phyloP scores from a whole-genome alignment of 805 yeast species.

The Starmerella apicola region DNA sequence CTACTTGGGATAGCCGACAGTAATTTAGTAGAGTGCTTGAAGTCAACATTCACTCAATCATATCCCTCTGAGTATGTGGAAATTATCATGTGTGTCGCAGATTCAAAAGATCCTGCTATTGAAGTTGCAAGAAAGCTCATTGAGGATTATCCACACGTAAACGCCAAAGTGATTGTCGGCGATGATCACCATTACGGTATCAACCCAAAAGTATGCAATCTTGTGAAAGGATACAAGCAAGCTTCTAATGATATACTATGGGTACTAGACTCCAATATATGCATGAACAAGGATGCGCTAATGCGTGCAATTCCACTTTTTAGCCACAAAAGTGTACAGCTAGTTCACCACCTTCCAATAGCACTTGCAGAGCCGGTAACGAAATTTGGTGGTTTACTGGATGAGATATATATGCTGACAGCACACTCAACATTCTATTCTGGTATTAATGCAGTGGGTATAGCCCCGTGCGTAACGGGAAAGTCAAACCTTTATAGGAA shows the following conservation, averaged over 20 bases:
- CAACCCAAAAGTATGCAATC: constrained; percentile 78
- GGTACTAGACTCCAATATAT: constrained; percentile 78
- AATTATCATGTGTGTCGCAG: constrained; percentile 65
- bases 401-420: constrained; percentile 73
- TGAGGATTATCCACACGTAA: constrained; percentile 40
- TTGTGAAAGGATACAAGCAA: constrained; percentile 61
- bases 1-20: constrained; percentile 70
- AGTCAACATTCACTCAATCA: constrained; percentile 53
- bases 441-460: constrained; percentile 55
- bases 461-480: constrained; percentile 88
- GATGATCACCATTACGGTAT: constrained; percentile 46
- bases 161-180: constrained; percentile 48
- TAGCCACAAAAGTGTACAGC: constrained; percentile 36
- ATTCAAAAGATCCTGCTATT: constrained; percentile 49
- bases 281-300: constrained; percentile 56
- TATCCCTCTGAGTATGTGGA: constrained; percentile 61
- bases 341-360: constrained; percentile 71
- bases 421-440: constrained; percentile 79
- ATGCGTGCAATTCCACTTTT: constrained; percentile 43
- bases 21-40: constrained; percentile 54
- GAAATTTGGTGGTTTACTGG: constrained; percentile 54
- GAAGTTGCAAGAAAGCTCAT: constrained; percentile 42
- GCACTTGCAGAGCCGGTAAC: constrained; percentile 11
- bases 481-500: constrained; percentile 68
- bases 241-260: constrained; percentile 68